phyloP scores from a whole-genome alignment of 106 monocot species.

The Triglochin maritima region DNA sequence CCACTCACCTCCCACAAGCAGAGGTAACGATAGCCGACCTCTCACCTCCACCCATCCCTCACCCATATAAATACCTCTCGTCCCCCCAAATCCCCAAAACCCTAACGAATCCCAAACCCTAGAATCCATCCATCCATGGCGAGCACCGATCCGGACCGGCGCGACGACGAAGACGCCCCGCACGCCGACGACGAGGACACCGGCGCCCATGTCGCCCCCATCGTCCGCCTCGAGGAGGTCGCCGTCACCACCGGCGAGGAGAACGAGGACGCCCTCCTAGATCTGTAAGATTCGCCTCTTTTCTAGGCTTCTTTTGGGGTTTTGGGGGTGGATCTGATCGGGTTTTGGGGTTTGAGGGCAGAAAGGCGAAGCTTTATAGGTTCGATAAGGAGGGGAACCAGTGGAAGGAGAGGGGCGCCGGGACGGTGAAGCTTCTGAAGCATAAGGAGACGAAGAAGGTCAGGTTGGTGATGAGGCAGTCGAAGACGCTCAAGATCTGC shows the following conservation, averaged over 20 bases:
- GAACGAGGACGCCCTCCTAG: slow-evolving; percentile 62
- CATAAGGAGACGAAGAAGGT: slow-evolving; percentile 74
- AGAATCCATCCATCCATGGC: slow-evolving; percentile 25
- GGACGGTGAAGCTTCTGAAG: slow-evolving; percentile 77
- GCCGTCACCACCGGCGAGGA: slow-evolving; percentile 90
- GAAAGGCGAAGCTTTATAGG: slow-evolving; percentile 91
- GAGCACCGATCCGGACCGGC: slow-evolving; percentile 42
- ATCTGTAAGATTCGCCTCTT: slow-evolving; percentile 36
- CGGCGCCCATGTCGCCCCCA: slow-evolving; percentile 73
- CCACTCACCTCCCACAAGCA: too few relatives aligned
- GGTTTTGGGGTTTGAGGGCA: slow-evolving; percentile 4
- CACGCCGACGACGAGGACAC: slow-evolving; percentile 71
- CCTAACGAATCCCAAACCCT: too few relatives aligned
- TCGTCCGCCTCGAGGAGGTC: slow-evolving; percentile 82
- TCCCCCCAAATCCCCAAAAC: too few relatives aligned
- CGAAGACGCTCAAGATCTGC: slow-evolving; percentile 97
- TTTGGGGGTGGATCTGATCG: background rate
- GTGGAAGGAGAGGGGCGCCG: slow-evolving; percentile 92
- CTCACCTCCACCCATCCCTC: too few relatives aligned
- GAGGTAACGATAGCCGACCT: too few relatives aligned
- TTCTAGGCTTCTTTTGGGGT: background rate
- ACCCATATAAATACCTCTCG: too few relatives aligned
- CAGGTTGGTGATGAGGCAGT: slow-evolving; percentile 83
- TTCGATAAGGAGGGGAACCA: slow-evolving; percentile 91
- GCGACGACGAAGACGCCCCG: slow-evolving; percentile 31